These are phyloP conservation scores for Glycine tomentella DNA, from an alignment of 306 rosid genomes.

Conservation along the genomic window DNA sequence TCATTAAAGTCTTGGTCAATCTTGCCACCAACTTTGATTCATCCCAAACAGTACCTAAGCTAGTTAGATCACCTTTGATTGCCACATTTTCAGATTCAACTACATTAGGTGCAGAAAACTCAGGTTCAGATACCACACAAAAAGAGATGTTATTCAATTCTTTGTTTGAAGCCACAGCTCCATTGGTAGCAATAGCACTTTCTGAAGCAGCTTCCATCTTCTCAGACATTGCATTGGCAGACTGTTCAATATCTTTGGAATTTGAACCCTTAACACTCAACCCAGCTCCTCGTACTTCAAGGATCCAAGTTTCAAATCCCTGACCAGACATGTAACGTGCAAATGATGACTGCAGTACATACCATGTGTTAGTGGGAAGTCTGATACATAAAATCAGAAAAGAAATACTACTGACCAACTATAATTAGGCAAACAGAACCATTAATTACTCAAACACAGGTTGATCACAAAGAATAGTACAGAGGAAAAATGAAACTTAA, in stretches of 20 bases:
- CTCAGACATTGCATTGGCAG: slow-evolving; percentile 68
- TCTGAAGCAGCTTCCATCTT: slow-evolving; percentile 77
- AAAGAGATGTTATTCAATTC: slow-evolving; percentile 54
- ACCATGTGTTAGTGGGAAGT: slow-evolving; percentile 40
- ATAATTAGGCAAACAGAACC: slow-evolving; percentile 23
- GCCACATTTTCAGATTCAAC: slow-evolving; percentile 49
- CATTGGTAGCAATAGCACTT: slow-evolving; percentile 55
- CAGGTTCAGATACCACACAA: slow-evolving; percentile 51
- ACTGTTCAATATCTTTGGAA: slow-evolving; percentile 64
- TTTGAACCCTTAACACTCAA: slow-evolving; percentile 71
- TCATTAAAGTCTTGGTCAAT: slow-evolving; percentile 76
- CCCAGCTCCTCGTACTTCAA: slow-evolving; percentile 97
- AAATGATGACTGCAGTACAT: slow-evolving; percentile 83
- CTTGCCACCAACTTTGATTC: slow-evolving; percentile 74
- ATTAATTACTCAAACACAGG: slow-evolving; percentile 8
- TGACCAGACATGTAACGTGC: slow-evolving; percentile 94
- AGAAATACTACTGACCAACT: slow-evolving; percentile 17
- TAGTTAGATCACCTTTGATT: slow-evolving; percentile 51
- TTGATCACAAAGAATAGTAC: slow-evolving; percentile 15
- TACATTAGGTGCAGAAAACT: slow-evolving; percentile 49
- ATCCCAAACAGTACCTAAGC: slow-evolving; percentile 71
- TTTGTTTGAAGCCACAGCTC: slow-evolving; percentile 53
- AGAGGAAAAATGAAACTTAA: slow-evolving; percentile 16
- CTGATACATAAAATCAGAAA: not conserved
- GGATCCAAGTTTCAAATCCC: slow-evolving; percentile 98